Evolutionary conservation across 257 asterid genomes (phyloP).

Genomic region (Scutellaria baicalensis): DNA sequence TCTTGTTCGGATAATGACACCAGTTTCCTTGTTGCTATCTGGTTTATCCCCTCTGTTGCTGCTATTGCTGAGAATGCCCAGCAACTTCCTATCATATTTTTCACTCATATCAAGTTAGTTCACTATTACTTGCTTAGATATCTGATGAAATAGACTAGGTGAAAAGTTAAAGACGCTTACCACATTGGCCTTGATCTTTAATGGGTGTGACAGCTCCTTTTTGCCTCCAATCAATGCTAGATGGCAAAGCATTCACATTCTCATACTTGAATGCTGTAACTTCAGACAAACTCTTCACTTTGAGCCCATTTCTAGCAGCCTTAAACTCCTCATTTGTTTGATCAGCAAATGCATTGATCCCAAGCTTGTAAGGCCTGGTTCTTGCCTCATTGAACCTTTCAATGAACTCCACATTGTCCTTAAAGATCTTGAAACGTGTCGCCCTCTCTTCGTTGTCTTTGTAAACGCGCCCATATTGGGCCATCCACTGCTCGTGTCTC

Average conservation of each 20-base stretch:
- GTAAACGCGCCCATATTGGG: constrained; percentile 18
- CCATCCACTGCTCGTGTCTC: constrained; percentile 33
- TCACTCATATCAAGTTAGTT: too few relatives aligned
- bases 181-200: constrained; percentile 29
- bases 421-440: constrained; percentile 22
- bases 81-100: constrained; percentile 17
- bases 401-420: constrained; percentile 27
- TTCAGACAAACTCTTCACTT: not conserved
- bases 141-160: too few relatives aligned
- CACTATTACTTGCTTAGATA: too few relatives aligned
- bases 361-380: constrained; percentile 21
- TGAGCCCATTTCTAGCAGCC: constrained; percentile 21
- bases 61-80: constrained; percentile 49
- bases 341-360: constrained; percentile 31
- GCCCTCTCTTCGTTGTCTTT: constrained; percentile 24
- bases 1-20: constrained; percentile 37
- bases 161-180: too few relatives aligned
- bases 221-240: constrained; percentile 25
- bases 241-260: constrained; percentile 22
- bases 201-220: constrained; percentile 31
- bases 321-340: constrained; percentile 20
- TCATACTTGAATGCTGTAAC: constrained; percentile 17
- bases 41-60: constrained; percentile 37
- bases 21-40: constrained; percentile 19
- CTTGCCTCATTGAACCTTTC: constrained; percentile 10